Evolutionary conservation across 768 basidiomycete genomes (phyloP).

Genomic region (Auricularia sp.): DNA sequence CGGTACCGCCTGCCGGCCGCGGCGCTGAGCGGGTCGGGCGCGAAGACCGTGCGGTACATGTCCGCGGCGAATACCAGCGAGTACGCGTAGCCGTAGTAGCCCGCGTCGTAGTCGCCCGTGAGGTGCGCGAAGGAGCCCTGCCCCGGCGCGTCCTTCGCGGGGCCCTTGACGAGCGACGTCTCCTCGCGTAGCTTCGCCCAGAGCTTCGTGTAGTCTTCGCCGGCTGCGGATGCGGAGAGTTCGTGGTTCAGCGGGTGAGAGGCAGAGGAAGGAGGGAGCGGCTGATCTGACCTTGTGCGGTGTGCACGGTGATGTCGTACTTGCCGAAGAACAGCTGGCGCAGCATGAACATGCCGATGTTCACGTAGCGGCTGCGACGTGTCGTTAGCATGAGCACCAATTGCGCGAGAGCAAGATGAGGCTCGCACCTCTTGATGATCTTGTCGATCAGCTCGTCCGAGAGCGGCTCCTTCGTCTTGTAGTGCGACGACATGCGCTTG

Average conservation of each 20-base stretch:
- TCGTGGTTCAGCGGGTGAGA: slow-evolving; percentile 4
- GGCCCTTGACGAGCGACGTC: slow-evolving; percentile 55
- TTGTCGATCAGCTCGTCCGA: slow-evolving; percentile 65
- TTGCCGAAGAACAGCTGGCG: slow-evolving; percentile 79
- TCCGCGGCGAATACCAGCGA: slow-evolving; percentile 54
- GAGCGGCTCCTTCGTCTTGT: slow-evolving; percentile 60
- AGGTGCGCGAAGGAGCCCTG: slow-evolving; percentile 73
- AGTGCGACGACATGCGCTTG: slow-evolving; percentile 70
- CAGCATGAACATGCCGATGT: slow-evolving; percentile 71
- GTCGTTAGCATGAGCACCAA: too few species aligned
- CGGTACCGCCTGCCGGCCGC: slow-evolving; percentile 48
- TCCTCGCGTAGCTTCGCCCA: slow-evolving; percentile 67
- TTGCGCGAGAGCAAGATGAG: too few species aligned
- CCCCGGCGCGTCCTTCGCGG: slow-evolving; percentile 48
- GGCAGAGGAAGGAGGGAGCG: background rate
- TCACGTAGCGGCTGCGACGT: slow-evolving; percentile 45
- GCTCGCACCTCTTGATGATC: slow-evolving; percentile 59
- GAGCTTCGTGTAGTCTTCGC: slow-evolving; percentile 63
- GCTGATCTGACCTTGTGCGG: slow-evolving; percentile 41
- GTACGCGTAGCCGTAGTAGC: slow-evolving; percentile 69
- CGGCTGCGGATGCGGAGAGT: slow-evolving; percentile 25
- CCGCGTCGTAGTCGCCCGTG: slow-evolving; percentile 59
- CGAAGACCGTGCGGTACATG: slow-evolving; percentile 70
- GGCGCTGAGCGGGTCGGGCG: slow-evolving; percentile 63
- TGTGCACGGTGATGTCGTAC: slow-evolving; percentile 68